These are phyloP conservation scores for Globisporangium cylindrosporum DNA, from an alignment of 352 stramenopile genomes.

Conservation along the genomic window DNA sequence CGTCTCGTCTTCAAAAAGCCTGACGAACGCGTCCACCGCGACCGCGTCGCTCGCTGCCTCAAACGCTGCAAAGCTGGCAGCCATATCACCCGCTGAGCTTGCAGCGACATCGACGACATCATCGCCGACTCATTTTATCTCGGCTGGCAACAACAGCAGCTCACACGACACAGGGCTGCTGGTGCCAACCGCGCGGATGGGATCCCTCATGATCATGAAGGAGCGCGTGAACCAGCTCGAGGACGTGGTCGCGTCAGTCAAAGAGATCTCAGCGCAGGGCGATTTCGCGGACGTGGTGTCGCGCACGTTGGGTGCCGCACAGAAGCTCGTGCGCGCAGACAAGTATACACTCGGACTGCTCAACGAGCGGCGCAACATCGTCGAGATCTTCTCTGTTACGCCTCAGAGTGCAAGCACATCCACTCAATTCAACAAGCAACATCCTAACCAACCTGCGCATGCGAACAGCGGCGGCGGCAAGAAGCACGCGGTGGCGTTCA, in stretches of 20 bases:
- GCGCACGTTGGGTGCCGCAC: slow-evolving; percentile 41
- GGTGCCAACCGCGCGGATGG: slow-evolving; percentile 3
- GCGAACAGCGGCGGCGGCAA: background rate
- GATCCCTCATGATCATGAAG: slow-evolving; percentile 29
- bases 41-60: background rate
- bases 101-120: background rate
- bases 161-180: background rate
- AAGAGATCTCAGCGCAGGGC: slow-evolving; percentile 57
- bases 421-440: background rate
- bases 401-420: background rate
- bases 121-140: background rate
- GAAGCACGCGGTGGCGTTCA: slow-evolving; percentile 26
- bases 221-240: slow-evolving; percentile 58
- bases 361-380: slow-evolving; percentile 55
- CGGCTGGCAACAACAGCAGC: background rate
- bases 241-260: slow-evolving; percentile 49
- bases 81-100: background rate
- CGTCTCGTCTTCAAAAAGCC: background rate
- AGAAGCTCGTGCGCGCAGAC: slow-evolving; percentile 56
- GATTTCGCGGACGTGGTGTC: slow-evolving; percentile 58
- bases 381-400: slow-evolving; percentile 50
- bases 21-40: background rate
- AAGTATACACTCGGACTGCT: slow-evolving; percentile 64
- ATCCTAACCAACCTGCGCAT: background rate
- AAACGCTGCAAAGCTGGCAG: slow-evolving; percentile 1